These are phyloP conservation scores for Golubevia sp. DNA, from an alignment of 1,284 basidiomycete species.

Conservation along the genomic window DNA sequence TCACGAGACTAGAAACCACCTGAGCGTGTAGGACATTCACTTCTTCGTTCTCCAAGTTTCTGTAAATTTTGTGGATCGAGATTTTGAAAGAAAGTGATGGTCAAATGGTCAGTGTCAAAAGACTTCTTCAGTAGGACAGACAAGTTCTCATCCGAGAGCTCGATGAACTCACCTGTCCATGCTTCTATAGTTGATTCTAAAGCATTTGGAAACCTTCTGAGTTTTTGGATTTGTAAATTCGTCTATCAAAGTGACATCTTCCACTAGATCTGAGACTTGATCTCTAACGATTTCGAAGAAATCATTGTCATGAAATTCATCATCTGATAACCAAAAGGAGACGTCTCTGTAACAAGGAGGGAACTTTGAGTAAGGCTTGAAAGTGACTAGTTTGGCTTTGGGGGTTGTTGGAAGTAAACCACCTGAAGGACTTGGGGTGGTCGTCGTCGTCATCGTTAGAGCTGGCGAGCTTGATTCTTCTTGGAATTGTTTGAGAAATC, in stretches of 20 bases:
- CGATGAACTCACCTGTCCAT: constrained; percentile 78
- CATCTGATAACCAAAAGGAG: constrained; percentile 68
- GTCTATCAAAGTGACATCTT: constrained; percentile 89
- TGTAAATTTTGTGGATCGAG: constrained; percentile 45
- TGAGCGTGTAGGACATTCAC: constrained; percentile 75
- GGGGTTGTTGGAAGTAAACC: constrained; percentile 66
- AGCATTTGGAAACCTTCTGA: constrained; percentile 77
- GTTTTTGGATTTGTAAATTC: constrained; percentile 90
- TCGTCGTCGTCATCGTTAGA: constrained; percentile 86
- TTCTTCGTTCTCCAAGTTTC: constrained; percentile 87
- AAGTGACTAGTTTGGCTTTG: constrained; percentile 62
- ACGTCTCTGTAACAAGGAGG: constrained; percentile 60
- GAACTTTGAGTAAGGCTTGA: constrained; percentile 54
- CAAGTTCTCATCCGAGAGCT: not conserved
- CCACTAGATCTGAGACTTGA: constrained; percentile 85
- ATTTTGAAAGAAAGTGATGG: not conserved
- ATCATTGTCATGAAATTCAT: constrained; percentile 85
- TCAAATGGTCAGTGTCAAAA: too few relatives aligned
- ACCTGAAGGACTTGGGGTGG: not conserved
- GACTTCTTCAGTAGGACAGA: too few relatives aligned
- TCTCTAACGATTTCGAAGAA: constrained; percentile 94
- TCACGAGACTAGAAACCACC: constrained; percentile 63
- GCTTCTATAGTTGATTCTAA: constrained; percentile 90
- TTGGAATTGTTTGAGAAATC: constrained; percentile 85
- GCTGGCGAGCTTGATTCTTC: constrained; percentile 44